A percentile compares a stretch with the other conserved stretches of the same genome.
Evolutionary conservation across 352 stramenopile genomes (phyloP).

Genomic region (Aphanomyces astaci): DNA sequence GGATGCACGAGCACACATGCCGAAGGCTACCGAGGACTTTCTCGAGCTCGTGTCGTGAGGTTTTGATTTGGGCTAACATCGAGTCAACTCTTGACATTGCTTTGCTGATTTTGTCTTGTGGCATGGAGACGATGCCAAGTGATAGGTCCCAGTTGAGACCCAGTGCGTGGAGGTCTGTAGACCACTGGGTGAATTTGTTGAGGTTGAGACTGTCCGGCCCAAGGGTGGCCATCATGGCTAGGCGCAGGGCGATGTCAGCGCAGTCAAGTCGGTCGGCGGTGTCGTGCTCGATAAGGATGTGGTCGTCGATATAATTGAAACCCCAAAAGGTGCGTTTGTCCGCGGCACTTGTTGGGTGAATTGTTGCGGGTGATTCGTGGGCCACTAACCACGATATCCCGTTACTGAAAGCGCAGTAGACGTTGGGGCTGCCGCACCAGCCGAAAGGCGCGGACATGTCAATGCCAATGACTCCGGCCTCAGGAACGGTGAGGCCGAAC

Average conservation of each 20-base stretch:
- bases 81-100: not conserved
- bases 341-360: not conserved
- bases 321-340: slow-evolving; percentile 24
- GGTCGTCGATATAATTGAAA: slow-evolving; percentile 28
- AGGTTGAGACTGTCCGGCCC: too few species aligned
- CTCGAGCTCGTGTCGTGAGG: not conserved
- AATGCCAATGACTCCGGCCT: not conserved
- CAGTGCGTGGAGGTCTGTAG: not conserved
- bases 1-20: not conserved
- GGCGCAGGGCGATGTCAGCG: slow-evolving; percentile 8
- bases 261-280: not conserved
- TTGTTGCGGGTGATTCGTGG: slow-evolving; percentile 12
- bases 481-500: not conserved
- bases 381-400: slow-evolving; percentile 23
- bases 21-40: not conserved
- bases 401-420: slow-evolving; percentile 23
- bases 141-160: slow-evolving; percentile 26
- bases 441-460: slow-evolving; percentile 25
- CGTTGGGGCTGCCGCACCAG: slow-evolving; percentile 22
- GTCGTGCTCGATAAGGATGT: slow-evolving; percentile 25
- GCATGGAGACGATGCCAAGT: slow-evolving; percentile 20
- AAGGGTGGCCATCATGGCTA: slow-evolving; percentile 22
- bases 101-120: slow-evolving; percentile 19
- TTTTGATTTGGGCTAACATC: too few species aligned
- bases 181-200: slow-evolving; percentile 23